Evolutionary conservation across 1,284 basidiomycete genomes (phyloP).

Genomic region (Ustilago hordei): DNA sequence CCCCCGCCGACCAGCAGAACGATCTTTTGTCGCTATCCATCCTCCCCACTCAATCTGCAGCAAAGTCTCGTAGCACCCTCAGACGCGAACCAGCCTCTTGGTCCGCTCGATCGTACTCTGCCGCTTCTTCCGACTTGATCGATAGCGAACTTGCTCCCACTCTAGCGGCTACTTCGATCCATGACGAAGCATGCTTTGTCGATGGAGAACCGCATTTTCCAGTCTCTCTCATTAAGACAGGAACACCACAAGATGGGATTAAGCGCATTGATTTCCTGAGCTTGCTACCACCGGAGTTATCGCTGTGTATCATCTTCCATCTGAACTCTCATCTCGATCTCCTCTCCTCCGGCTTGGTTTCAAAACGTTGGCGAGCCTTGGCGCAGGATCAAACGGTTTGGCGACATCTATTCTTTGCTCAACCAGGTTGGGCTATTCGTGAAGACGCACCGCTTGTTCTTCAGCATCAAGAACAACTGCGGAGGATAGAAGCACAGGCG

Average conservation of each 20-base stretch:
- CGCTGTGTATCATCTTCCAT: slow-evolving; percentile 42
- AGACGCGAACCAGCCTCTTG: slow-evolving; percentile 27
- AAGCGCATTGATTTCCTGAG: slow-evolving; percentile 50
- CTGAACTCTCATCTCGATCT: slow-evolving; percentile 38
- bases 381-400: slow-evolving; percentile 47
- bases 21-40: slow-evolving; percentile 14
- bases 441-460: slow-evolving; percentile 49
- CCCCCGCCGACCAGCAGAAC: slow-evolving; percentile 6
- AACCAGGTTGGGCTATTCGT: slow-evolving; percentile 51
- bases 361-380: slow-evolving; percentile 36
- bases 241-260: neutral
- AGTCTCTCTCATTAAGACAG: slow-evolving; percentile 1
- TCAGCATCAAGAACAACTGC: slow-evolving; percentile 33
- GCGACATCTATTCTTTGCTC: slow-evolving; percentile 44
- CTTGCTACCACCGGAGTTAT: slow-evolving; percentile 47
- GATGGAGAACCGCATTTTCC: slow-evolving; percentile 18
- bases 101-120: slow-evolving; percentile 20
- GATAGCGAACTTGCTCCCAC: slow-evolving; percentile 22
- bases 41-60: slow-evolving; percentile 12
- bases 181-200: slow-evolving; percentile 30
- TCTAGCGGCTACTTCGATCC: slow-evolving; percentile 8
- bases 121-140: slow-evolving; percentile 9
- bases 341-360: slow-evolving; percentile 30
- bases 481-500: slow-evolving; percentile 18
- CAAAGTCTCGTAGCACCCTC: slow-evolving; percentile 16